Base-by-base conservation (phyloP, 805 yeast genomes). In the Yarrowia porcina region DNA sequence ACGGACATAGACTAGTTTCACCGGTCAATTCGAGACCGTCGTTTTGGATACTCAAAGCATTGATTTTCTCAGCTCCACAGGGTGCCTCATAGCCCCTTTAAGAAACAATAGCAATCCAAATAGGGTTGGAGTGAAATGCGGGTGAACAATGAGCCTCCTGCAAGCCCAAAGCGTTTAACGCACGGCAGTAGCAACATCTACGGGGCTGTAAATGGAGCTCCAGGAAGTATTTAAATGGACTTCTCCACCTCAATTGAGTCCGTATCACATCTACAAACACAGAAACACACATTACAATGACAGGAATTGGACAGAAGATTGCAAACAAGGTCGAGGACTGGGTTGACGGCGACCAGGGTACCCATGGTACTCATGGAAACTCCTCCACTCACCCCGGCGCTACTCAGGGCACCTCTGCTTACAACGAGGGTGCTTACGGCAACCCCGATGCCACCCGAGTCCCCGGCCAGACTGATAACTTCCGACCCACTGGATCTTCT, bases 41-140 rank as follows among this genome's bases (percentile, higher is more conserved):
- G 27, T 17, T 27, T 44, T 23, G 3, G 18, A 17, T 17, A 11
- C n/a, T 12, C n/a, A 13, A 30, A 8, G 12, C 7, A 45, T 28
- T 28, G 25, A 18, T 12, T 28, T 27, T 30, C 21, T 18, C 11
- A 15, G 6, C 21, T 15, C 25, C 1, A 12, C 17, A 4, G 4
- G 2, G 23, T 10, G 27, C 35, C 50, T 27, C n/a, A 12, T 27
- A 17, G n/a, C 1, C 17, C 23, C 12, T 25, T 12, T 28, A 7
- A n/a, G 36, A 13, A 18, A 28, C 27, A 30, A 21, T 49, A 49
- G 56, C 56, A 49, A 49, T 18, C 56, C 28, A 49, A 49, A 32
- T 49, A 49, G 39, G 56, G 56, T 49, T 49, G 56, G 12, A 15
- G 56, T 21, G 56, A 21, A 49, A 49, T 49, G 56, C 56, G 56